These are phyloP conservation scores for Xylaria telfairii DNA, from an alignment of 495 filamentous ascomycete species.

Conservation along the genomic window DNA sequence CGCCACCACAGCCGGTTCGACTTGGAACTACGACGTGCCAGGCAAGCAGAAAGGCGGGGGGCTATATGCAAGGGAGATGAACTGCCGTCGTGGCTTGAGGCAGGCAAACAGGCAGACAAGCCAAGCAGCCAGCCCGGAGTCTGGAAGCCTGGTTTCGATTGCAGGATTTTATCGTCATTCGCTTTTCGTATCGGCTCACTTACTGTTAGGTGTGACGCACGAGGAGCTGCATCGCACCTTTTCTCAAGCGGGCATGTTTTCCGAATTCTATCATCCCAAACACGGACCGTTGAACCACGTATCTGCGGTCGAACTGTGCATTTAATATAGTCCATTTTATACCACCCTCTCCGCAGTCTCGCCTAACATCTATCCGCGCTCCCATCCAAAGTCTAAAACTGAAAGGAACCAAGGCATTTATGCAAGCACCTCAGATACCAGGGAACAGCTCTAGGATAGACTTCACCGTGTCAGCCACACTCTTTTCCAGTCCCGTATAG, in stretches of 20 bases:
- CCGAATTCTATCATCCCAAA: not conserved
- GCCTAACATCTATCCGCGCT: not conserved
- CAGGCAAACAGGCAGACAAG: not conserved
- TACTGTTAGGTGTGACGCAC: not conserved
- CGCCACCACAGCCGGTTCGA: not conserved
- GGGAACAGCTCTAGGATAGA: slow-evolving; percentile 35
- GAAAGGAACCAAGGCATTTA: not conserved
- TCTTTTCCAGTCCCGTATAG: slow-evolving; percentile 46
- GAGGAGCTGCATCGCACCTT: not conserved
- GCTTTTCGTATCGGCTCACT: slow-evolving; percentile 1
- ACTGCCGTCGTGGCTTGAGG: not conserved
- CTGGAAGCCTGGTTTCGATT: not conserved
- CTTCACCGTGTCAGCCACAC: slow-evolving; percentile 47
- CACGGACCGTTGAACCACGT: not conserved
- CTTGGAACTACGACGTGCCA: not conserved
- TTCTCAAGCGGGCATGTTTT: not conserved
- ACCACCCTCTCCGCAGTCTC: not conserved
- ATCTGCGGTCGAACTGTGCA: not conserved
- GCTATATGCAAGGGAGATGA: not conserved
- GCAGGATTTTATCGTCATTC: not conserved
- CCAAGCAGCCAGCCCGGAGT: not conserved
- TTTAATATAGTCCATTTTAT: not conserved
- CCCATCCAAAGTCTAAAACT: too few relatives aligned
- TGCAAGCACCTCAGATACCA: not conserved
- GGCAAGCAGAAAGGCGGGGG: not conserved